These are phyloP conservation scores for Tulasnella sp. DNA, from an alignment of 768 basidiomycete species.

Conservation along the genomic window DNA sequence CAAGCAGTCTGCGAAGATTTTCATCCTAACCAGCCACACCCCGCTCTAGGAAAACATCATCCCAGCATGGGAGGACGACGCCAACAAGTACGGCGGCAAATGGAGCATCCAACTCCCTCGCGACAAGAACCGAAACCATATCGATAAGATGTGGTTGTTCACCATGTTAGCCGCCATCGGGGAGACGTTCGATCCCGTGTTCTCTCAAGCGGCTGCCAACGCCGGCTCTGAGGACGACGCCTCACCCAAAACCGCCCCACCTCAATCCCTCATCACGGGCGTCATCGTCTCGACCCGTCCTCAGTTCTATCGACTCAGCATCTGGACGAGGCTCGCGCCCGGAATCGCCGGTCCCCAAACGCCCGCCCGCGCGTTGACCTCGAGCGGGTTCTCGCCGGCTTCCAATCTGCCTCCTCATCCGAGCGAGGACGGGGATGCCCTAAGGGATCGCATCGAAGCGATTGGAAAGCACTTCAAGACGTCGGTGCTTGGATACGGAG, in stretches of 20 bases:
- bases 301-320: conserved; percentile 90
- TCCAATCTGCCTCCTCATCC: neutral
- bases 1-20: conserved; percentile 19
- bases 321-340: conserved; percentile 91
- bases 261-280: conserved; percentile 62
- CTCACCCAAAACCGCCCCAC: conserved; percentile 35
- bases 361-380: conserved; percentile 4
- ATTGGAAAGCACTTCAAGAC: conserved; percentile 89
- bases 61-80: conserved; percentile 95
- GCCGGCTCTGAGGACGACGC: conserved; percentile 30
- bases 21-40: conserved; percentile 2
- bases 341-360: neutral
- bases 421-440: conserved; percentile 36
- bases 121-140: conserved; percentile 73
- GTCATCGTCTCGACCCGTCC: conserved; percentile 93
- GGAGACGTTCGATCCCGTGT: conserved; percentile 91
- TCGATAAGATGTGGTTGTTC: conserved; percentile 98
- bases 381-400: conserved; percentile 1
- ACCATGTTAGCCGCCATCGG: conserved; percentile 99
- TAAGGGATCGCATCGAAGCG: conserved; percentile 71
- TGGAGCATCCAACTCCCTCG: conserved; percentile 97
- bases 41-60: conserved; percentile 74
- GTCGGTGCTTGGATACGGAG: conserved; percentile 69
- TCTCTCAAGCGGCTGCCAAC: conserved; percentile 36
- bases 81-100: conserved; percentile 95